Evolutionary conservation across 371 early-diverging fungal species (phyloP), one percentile per base, ranked within the genome.

Genomic region (Sporodiniella umbellata): DNA sequence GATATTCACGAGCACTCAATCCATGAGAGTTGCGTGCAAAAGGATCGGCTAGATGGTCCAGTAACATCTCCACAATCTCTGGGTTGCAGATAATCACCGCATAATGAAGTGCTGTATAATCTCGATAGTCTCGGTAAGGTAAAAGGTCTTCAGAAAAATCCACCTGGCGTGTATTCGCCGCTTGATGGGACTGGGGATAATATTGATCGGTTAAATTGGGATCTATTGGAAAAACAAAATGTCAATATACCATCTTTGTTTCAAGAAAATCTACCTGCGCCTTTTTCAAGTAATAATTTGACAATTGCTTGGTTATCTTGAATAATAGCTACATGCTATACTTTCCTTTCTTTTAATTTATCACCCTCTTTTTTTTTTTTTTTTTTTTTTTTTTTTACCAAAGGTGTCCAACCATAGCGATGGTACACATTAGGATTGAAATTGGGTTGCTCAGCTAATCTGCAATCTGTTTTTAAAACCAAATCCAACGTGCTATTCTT

Each of bases 11-110:
- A 21, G 76, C 72, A 8, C 72, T 75, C 14, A 75, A 42, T 0
- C 76, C 76, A 43, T 71, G 56, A 2, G 70, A 56, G 25, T 77
- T 77, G 22, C 68, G 64, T 2, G 62, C 60, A 7, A 72, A 48
- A 10, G 81, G 81, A 46, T 81, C 76, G 8, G 81, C 90, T 42
- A 85, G 75, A 51, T 70, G 50, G 22, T 87, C 82, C 10, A 88
- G 56, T 5, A 90, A 68, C 18, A 85, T 35, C 8, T 74, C 55
- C n/a, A 82, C 79, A 10, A 86, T 61, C 11, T 56, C 48, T 5
- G 73, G 58, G 25, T 79, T 81, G 11, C 87, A 84, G 44, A 78
- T 80, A 51, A 79, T 74, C 24, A 81, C 81, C 5, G 88, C 87
- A 47, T 84, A 66, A 47, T 84, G 85, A 39, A 88, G 72, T 0